A percentile compares a stretch with the other conserved stretches of the same genome.
These are phyloP conservation scores for Anethum foeniculum DNA, from an alignment of 140 eudicot species.

Conservation along the genomic window DNA sequence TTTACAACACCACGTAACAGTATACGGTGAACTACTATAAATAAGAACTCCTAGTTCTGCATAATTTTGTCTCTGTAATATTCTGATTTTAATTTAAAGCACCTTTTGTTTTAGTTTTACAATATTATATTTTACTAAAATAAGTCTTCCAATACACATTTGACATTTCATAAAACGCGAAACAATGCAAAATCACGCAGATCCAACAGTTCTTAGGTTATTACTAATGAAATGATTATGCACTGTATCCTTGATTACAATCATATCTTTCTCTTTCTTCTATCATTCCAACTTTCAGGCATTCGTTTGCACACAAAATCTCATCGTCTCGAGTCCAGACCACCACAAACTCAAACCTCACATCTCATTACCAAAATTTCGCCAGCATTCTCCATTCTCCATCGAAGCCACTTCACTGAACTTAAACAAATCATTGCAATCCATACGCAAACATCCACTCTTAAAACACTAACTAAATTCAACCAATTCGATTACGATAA, in stretches of 20 bases:
- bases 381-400: not conserved
- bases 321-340: not conserved
- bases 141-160: not conserved
- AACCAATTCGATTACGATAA: not conserved
- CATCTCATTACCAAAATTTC: not conserved
- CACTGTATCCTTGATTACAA: not conserved
- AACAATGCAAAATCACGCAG: not conserved
- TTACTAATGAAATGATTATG: not conserved
- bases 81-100: not conserved
- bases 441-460: not conserved
- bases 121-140: not conserved
- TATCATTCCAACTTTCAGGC: not conserved
- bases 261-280: not conserved
- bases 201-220: not conserved
- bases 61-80: not conserved
- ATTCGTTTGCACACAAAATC: not conserved
- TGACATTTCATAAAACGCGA: not conserved
- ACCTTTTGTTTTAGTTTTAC: not conserved
- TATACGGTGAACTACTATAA: not conserved
- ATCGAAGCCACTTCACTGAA: not conserved
- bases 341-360: not conserved
- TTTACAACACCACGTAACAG: not conserved
- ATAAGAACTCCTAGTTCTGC: not conserved
- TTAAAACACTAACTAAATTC: not conserved
- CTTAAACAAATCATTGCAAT: not conserved